A percentile compares a stretch with the other conserved stretches of the same genome.
phyloP scores from a whole-genome alignment of 1,284 basidiomycete genomes.

The Pholiota adiposa region DNA sequence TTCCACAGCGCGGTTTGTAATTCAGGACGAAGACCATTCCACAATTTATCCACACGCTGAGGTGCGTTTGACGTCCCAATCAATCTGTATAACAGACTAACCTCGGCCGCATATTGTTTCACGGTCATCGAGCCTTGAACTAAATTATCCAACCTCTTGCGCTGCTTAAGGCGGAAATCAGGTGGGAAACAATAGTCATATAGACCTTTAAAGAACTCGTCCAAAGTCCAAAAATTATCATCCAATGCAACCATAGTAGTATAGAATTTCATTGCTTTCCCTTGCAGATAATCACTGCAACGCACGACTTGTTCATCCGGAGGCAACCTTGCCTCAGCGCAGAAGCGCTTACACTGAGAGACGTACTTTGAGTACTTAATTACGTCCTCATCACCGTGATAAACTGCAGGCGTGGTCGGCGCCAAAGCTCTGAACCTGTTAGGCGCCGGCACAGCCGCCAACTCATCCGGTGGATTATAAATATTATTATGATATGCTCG shows the following conservation, averaged over 20 bases:
- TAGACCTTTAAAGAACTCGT: conserved; percentile 8
- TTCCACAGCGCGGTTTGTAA: conserved; percentile 6
- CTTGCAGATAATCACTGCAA: conserved; percentile 8
- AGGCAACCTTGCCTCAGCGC: conserved; percentile 9
- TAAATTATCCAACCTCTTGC: conserved; percentile 4
- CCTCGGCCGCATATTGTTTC: not conserved
- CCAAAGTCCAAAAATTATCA: not conserved
- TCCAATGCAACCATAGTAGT: conserved; percentile 1
- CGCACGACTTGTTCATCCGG: conserved; percentile 7
- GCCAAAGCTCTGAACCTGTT: conserved; percentile 7
- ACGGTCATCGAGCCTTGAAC: conserved; percentile 3
- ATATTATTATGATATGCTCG: not conserved
- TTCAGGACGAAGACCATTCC: conserved; percentile 5
- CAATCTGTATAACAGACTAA: not conserved
- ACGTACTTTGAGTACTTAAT: conserved; percentile 18
- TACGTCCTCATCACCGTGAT: conserved; percentile 14
- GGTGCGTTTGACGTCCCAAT: not conserved
- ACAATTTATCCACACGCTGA: conserved; percentile 5
- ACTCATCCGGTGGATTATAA: not conserved
- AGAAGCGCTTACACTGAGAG: conserved; percentile 13
- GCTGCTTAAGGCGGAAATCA: conserved; percentile 9
- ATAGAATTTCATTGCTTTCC: conserved; percentile 7
- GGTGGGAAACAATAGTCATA: conserved; percentile 15
- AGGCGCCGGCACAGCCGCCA: not conserved
- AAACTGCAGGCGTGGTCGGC: conserved; percentile 13